Evolutionary conservation across 2,329 filamentous ascomycete species (phyloP).

Genomic region (Penicillium sp.): DNA sequence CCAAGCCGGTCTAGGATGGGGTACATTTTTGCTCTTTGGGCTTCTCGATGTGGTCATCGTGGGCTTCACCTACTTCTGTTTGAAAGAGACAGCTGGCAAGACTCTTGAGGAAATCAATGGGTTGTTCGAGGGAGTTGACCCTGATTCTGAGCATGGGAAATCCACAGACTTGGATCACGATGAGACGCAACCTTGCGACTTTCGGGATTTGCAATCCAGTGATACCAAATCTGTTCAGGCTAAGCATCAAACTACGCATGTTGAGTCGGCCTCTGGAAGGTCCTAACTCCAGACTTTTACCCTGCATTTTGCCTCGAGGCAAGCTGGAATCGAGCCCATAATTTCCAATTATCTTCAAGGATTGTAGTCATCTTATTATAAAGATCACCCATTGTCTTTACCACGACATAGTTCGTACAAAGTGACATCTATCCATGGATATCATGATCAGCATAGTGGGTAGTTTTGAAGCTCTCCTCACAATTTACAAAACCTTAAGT

Average conservation of each 20-base stretch:
- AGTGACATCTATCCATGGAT: too few species aligned
- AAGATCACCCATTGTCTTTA: too few species aligned
- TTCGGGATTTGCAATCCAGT: not conserved
- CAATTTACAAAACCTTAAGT: too few species aligned
- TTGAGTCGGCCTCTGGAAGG: slow-evolving; percentile 16
- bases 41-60: slow-evolving; percentile 49
- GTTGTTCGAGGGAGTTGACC: slow-evolving; percentile 50
- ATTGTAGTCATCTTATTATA: too few species aligned
- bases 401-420: too few species aligned
- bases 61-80: slow-evolving; percentile 55
- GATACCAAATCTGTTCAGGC: slow-evolving; percentile 3
- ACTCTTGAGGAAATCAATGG: slow-evolving; percentile 59
- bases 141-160: slow-evolving; percentile 17
- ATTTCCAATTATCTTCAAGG: too few species aligned
- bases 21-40: slow-evolving; percentile 48
- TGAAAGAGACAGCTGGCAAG: slow-evolving; percentile 58
- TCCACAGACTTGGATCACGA: not conserved
- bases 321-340: too few species aligned
- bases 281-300: slow-evolving; percentile 6
- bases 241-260: slow-evolving; percentile 10
- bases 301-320: too few species aligned
- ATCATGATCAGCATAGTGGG: too few species aligned
- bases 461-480: too few species aligned
- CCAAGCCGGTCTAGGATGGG: slow-evolving; percentile 50
- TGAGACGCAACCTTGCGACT: not conserved